These are phyloP conservation scores for Parascedosporium putredinis DNA, from an alignment of 2,329 filamentous ascomycete species.

Conservation along the genomic window DNA sequence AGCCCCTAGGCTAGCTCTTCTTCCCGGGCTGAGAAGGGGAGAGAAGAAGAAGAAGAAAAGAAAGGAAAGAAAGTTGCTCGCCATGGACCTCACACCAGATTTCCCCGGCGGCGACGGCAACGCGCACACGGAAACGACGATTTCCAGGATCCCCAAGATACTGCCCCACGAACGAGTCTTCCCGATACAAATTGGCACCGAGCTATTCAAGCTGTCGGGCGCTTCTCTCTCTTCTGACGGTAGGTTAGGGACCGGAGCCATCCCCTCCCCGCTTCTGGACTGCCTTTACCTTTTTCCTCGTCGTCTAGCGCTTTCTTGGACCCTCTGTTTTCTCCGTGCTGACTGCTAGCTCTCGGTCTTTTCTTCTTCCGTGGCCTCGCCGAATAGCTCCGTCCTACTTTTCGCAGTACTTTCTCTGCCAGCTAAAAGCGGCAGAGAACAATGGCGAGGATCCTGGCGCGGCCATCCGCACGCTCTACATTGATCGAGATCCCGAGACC, in stretches of 20 bases:
- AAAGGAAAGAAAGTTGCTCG: no score
- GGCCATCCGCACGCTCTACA: slow-evolving; percentile 72
- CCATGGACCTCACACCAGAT: slow-evolving; percentile 19
- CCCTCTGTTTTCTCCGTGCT: no score
- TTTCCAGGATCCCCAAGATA: slow-evolving; percentile 42
- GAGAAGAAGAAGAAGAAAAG: no score
- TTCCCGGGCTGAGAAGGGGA: neutral
- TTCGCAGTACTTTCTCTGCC: slow-evolving; percentile 83
- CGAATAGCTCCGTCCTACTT: slow-evolving; percentile 85
- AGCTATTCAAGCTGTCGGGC: slow-evolving; percentile 63
- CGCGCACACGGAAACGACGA: slow-evolving; percentile 18
- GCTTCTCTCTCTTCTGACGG: slow-evolving; percentile 65
- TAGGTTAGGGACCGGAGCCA: no score
- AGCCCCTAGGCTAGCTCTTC: no score
- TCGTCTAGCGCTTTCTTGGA: no score
- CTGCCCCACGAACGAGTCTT: slow-evolving; percentile 64
- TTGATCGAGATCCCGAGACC: slow-evolving; percentile 82
- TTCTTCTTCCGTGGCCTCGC: neutral
- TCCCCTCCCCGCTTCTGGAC: no score
- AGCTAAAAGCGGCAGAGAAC: slow-evolving; percentile 55
- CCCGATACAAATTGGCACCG: slow-evolving; percentile 62
- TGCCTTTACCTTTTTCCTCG: no score
- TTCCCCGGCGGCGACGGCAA: slow-evolving; percentile 17
- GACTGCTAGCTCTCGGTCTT: no score
- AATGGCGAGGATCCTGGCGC: slow-evolving; percentile 39